These are phyloP conservation scores for Lepraria neglecta DNA, from an alignment of 495 filamentous ascomycete genomes.

Conservation along the genomic window DNA sequence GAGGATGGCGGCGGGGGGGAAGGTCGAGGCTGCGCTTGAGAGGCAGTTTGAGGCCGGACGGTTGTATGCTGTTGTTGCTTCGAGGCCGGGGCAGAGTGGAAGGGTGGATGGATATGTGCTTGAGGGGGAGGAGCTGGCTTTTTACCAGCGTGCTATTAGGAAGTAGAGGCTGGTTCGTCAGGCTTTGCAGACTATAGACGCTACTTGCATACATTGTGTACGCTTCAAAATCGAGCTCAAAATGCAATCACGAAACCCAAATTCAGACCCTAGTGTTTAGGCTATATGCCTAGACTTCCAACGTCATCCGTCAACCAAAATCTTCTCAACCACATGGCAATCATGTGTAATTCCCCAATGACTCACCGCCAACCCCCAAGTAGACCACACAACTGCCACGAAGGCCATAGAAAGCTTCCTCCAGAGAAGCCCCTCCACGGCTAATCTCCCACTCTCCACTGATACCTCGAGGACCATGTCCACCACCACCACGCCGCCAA, in stretches of 20 bases:
- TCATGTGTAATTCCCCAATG: not conserved
- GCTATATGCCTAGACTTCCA: not conserved
- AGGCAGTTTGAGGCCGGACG: slow-evolving; percentile 98
- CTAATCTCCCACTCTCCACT: not conserved
- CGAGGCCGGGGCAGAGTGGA: slow-evolving; percentile 91
- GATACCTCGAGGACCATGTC: not conserved
- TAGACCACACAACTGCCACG: too few relatives aligned
- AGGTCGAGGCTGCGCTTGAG: slow-evolving; percentile 89
- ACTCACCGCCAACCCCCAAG: too few relatives aligned
- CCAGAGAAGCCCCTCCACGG: not conserved
- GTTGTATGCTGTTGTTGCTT: slow-evolving; percentile 85
- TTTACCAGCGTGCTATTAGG: slow-evolving; percentile 98
- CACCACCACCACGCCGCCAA: not conserved
- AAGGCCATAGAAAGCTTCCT: too few relatives aligned
- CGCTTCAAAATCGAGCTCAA: not conserved
- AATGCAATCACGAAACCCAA: not conserved
- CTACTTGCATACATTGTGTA: slow-evolving; percentile 1
- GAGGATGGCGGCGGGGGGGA: slow-evolving; percentile 71
- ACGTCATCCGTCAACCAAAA: not conserved
- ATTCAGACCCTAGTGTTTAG: too few relatives aligned
- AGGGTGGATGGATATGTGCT: slow-evolving; percentile 96
- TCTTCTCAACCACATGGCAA: not conserved
- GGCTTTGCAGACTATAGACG: slow-evolving; percentile 11
- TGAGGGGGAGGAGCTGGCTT: slow-evolving; percentile 97
- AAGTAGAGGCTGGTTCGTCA: slow-evolving; percentile 59